Percentiles rank a stretch among this genome's conserved stretches.
phyloP scores from a whole-genome alignment of 352 stramenopile species.

The Vaucheria bursata region DNA sequence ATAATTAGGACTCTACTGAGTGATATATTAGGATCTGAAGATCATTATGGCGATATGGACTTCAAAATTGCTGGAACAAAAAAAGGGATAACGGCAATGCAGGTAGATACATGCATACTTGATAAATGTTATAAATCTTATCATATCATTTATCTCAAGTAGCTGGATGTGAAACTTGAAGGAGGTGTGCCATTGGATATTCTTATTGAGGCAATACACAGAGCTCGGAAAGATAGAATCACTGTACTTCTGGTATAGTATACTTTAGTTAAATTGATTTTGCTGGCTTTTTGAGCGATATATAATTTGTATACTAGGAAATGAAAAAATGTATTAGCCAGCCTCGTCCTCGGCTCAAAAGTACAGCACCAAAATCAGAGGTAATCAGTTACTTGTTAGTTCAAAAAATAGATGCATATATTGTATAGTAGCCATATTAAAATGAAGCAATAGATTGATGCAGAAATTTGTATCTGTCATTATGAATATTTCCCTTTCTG shows the following conservation, averaged over 20 bases:
- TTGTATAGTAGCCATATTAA: not conserved
- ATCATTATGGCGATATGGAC: slow-evolving; percentile 95
- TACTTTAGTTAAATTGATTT: not conserved
- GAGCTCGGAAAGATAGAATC: slow-evolving; percentile 26
- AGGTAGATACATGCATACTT: slow-evolving; percentile 41
- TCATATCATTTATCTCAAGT: not conserved
- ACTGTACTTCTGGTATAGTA: slow-evolving; percentile 2
- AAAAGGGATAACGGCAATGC: slow-evolving; percentile 74
- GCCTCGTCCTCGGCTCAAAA: slow-evolving; percentile 15
- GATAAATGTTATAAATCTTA: not conserved
- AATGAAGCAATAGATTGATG: not conserved
- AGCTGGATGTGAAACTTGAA: slow-evolving; percentile 79
- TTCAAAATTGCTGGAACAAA: slow-evolving; percentile 86
- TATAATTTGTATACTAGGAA: not conserved
- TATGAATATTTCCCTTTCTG: not conserved
- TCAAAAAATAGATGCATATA: not conserved
- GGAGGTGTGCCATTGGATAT: slow-evolving; percentile 67
- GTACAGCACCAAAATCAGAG: slow-evolving; percentile 60
- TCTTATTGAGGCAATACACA: slow-evolving; percentile 68
- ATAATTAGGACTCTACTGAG: slow-evolving; percentile 74
- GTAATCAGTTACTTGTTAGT: slow-evolving; percentile 24
- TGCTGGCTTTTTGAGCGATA: not conserved
- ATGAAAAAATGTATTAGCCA: slow-evolving; percentile 13
- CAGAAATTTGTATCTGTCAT: not conserved
- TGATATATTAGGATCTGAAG: slow-evolving; percentile 83